These are phyloP conservation scores for Colletotrichum costaricense DNA, from an alignment of 2,329 filamentous ascomycete genomes.

Conservation along the genomic window DNA sequence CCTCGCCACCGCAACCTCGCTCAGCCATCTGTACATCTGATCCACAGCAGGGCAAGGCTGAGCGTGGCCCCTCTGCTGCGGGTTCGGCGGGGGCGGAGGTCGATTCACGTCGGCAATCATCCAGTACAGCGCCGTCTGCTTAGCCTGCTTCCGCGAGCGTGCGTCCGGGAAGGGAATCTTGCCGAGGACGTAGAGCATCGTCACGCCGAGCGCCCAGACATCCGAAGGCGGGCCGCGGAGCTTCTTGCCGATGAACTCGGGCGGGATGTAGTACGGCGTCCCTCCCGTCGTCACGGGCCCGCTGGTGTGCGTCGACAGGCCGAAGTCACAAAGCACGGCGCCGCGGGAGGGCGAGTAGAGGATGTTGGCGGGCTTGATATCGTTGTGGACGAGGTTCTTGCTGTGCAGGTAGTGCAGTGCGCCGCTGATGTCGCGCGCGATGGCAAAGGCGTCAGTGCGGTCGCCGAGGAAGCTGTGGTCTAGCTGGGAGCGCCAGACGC, in stretches of 20 bases:
- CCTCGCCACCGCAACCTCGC: constrained; percentile 62
- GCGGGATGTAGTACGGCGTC: constrained; percentile 71
- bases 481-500: constrained; percentile 59
- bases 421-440: constrained; percentile 64
- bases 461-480: constrained; percentile 63
- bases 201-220: constrained; percentile 70
- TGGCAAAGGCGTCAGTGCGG: constrained; percentile 61
- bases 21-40: constrained; percentile 69
- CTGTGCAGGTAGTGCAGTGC: constrained; percentile 68
- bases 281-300: constrained; percentile 63
- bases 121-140: constrained; percentile 66
- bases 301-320: constrained; percentile 61
- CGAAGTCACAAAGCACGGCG: constrained; percentile 71
- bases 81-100: constrained; percentile 45
- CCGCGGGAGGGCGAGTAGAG: constrained; percentile 69
- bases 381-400: constrained; percentile 67
- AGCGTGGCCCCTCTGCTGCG: constrained; percentile 42
- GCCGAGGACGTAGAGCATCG: constrained; percentile 69
- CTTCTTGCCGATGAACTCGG: constrained; percentile 68
- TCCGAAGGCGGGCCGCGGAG: constrained; percentile 66
- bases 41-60: constrained; percentile 48
- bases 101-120: constrained; percentile 67
- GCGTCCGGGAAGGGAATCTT: constrained; percentile 67
- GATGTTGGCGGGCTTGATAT: constrained; percentile 72
- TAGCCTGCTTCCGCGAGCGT: constrained; percentile 55